Conservation (phyloP, 768 basidiomycete genomes). For the Lyophyllum shimeji region DNA sequence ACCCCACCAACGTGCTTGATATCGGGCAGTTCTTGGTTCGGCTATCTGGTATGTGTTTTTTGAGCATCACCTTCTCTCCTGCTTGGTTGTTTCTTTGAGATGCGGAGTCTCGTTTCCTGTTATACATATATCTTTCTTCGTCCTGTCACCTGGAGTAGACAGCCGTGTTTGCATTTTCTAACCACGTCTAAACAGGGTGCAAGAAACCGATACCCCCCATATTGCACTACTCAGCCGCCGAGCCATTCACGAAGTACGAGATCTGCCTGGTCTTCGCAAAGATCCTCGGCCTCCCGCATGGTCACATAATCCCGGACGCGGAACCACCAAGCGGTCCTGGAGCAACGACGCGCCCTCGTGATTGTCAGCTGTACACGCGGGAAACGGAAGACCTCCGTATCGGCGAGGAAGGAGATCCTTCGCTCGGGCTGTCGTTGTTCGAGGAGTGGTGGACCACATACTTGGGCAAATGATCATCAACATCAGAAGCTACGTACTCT, state of each 20-base stretch:
- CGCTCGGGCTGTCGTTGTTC: slow-evolving; percentile 65
- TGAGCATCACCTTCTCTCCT: not conserved
- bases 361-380: slow-evolving; percentile 75
- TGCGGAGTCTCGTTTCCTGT: no score
- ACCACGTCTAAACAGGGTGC: slow-evolving; percentile 21
- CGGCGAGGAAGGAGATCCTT: slow-evolving; percentile 31
- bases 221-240: slow-evolving; percentile 81
- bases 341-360: slow-evolving; percentile 74
- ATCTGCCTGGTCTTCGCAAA: slow-evolving; percentile 81
- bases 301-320: slow-evolving; percentile 73
- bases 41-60: slow-evolving; percentile 53
- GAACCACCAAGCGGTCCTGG: slow-evolving; percentile 62
- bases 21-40: slow-evolving; percentile 84
- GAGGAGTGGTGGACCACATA: slow-evolving; percentile 81
- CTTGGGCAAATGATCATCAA: slow-evolving; percentile 26
- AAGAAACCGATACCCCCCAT: slow-evolving; percentile 60
- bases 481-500: not conserved
- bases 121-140: no score
- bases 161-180: not conserved
- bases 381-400: slow-evolving; percentile 71
- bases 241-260: slow-evolving; percentile 90
- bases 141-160: no score
- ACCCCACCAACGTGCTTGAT: slow-evolving; percentile 89
- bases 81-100: no score
- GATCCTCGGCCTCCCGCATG: slow-evolving; percentile 67